Conservation (phyloP, 148 eudicot species). For the Amaranthus cruentus region DNA sequence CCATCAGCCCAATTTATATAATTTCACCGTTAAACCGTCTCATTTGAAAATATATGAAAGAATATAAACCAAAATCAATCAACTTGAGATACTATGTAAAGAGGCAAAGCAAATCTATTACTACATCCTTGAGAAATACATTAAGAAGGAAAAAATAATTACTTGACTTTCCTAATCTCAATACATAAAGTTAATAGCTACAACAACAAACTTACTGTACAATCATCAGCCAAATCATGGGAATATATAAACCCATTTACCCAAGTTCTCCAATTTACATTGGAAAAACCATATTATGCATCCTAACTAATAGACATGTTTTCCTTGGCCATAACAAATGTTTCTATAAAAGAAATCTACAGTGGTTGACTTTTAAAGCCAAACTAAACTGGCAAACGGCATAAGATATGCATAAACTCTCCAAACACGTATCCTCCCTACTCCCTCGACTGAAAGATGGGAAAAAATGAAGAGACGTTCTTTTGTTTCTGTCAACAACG, state of each 20-base stretch:
- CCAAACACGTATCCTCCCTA: neutral
- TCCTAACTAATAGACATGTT: constrained; percentile 5
- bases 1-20: too few relatives aligned
- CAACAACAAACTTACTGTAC: constrained; percentile 9
- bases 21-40: too few relatives aligned
- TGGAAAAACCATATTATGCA: neutral
- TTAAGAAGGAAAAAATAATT: neutral
- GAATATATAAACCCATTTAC: neutral
- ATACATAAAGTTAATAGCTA: neutral
- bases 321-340: constrained; percentile 4
- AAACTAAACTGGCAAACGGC: neutral
- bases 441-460: neutral
- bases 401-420: neutral
- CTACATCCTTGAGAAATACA: neutral
- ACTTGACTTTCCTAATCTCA: too few relatives aligned
- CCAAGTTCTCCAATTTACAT: constrained; percentile 1
- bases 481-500: constrained; percentile 10
- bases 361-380: neutral
- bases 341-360: neutral
- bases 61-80: too few relatives aligned
- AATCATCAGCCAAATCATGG: constrained; percentile 2
- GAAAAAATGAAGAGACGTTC: neutral
- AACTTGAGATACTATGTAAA: neutral
- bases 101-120: neutral
- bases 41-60: too few relatives aligned